Conservation (phyloP, 2,329 filamentous ascomycete genomes). For the Nothomitra cinnamomea region DNA sequence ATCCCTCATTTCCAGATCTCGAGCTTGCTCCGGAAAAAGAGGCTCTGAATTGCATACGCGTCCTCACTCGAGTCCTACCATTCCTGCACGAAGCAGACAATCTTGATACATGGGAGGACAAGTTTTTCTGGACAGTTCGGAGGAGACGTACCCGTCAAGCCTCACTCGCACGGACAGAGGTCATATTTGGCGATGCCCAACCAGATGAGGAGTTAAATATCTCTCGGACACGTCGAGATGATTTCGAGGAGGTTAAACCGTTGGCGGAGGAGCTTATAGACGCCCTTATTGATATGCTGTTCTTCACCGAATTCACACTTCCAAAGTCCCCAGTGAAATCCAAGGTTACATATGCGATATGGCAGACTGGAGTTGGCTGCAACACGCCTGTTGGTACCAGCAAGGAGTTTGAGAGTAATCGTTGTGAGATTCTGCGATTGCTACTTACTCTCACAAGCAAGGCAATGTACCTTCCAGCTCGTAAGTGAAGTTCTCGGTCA, state of each 20-base stretch:
- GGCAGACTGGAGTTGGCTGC: constrained; percentile 95
- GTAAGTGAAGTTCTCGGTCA: constrained; percentile 22
- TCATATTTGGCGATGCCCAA: constrained; percentile 67
- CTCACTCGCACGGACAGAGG: constrained; percentile 48
- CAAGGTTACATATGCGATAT: constrained; percentile 85
- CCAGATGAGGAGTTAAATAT: constrained; percentile 30
- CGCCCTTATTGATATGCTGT: constrained; percentile 72
- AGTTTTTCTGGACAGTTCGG: constrained; percentile 76
- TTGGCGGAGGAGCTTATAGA: constrained; percentile 87
- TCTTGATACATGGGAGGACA: constrained; percentile 71
- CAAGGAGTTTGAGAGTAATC: constrained; percentile 83
- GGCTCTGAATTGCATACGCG: constrained; percentile 86
- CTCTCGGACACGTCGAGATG: constrained; percentile 29
- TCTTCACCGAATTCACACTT: constrained; percentile 80
- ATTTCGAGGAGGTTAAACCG: constrained; percentile 70
- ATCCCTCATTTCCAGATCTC: constrained; percentile 76
- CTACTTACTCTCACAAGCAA: constrained; percentile 75
- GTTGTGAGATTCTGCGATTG: constrained; percentile 74
- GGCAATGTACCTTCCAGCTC: constrained; percentile 82
- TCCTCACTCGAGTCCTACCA: constrained; percentile 76
- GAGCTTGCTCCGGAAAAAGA: constrained; percentile 71
- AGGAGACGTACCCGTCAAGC: constrained; percentile 46
- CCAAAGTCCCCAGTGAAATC: constrained; percentile 49
- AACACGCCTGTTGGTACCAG: constrained; percentile 76
- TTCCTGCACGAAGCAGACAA: constrained; percentile 84